phyloP scores from a whole-genome alignment of 768 basidiomycete species.

The Hygrocybe punicea region DNA sequence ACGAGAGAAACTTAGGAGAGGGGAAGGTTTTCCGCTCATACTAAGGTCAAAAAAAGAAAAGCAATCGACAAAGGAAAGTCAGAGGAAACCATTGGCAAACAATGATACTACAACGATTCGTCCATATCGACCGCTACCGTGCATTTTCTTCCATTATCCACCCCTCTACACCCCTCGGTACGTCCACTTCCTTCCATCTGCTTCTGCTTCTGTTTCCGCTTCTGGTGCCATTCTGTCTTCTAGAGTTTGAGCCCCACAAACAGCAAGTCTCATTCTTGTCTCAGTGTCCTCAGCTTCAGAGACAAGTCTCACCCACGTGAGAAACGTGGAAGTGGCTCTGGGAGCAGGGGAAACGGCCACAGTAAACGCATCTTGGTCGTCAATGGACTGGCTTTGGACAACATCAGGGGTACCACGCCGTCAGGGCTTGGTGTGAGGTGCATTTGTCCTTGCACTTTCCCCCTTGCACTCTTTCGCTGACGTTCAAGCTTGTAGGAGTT shows the following conservation, averaged over 20 bases:
- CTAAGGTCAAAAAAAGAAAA: too few species aligned
- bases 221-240: not conserved
- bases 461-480: not conserved
- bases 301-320: not conserved
- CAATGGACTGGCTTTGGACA: constrained; percentile 27
- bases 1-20: too few species aligned
- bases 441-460: constrained; percentile 2
- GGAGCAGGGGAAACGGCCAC: not conserved
- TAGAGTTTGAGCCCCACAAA: not conserved
- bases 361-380: constrained; percentile 34
- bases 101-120: too few species aligned
- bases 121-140: too few species aligned
- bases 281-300: not conserved
- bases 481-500: constrained; percentile 26
- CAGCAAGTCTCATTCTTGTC: not conserved
- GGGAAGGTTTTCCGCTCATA: too few species aligned
- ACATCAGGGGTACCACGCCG: constrained; percentile 28
- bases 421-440: constrained; percentile 37
- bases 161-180: too few species aligned
- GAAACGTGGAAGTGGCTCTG: not conserved
- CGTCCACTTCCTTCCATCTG: too few species aligned
- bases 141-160: too few species aligned
- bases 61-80: too few species aligned
- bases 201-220: not conserved
- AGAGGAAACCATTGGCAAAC: too few species aligned